Base-by-base conservation (phyloP, 495 filamentous ascomycete species). In the Neurospora cerealis region DNA sequence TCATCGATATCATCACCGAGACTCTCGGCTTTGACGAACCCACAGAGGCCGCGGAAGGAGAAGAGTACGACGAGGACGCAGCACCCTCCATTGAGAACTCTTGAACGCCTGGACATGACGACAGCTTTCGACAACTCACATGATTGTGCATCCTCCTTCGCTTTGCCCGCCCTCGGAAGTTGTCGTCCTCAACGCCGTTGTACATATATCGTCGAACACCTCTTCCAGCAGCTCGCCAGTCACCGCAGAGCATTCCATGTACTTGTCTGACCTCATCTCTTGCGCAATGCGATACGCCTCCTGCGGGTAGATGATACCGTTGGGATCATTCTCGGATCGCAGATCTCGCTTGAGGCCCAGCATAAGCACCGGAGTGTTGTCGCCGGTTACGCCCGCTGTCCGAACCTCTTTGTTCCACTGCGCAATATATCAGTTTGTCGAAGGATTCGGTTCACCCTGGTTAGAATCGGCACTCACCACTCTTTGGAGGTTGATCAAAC, bases 211-310 rank as follows among this genome's bases (percentile, higher is more conserved):
- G 78, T 94, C 91, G 77, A 92, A 92, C 0, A 88, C 89, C 80
- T 92, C 87, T 73, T 84, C 80, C 72, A 94, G 82, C 71, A 94
- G 82, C 82, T 97, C 93, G 4, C 94, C 94, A n/a, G 93, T 96
- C 34, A 91, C 81, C 40, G 94, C 93, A 19, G 93, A 96, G 80
- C 94, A 97, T 78, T 97, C 94, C 69, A 93, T 92, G 82, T 97
- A 97, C 54, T 89, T 88, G 86, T 97, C 94, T 80, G 90, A 93
- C 69, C 93, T 85, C 83, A 96, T 88, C 78, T 92, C 91, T 78
- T 95, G 92, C 15, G 94, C 92, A 41, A 93, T 84, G n/a, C 85
- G 83, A 75, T 94, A 89, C 2, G 87, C 91, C 78, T 93, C 91
- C 78, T 93, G 88, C 38, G 91, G 92, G 74, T 91, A 90, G 37